These are phyloP conservation scores for Cladosporium sp. DNA, from an alignment of 2,329 filamentous ascomycete genomes.

Conservation along the genomic window DNA sequence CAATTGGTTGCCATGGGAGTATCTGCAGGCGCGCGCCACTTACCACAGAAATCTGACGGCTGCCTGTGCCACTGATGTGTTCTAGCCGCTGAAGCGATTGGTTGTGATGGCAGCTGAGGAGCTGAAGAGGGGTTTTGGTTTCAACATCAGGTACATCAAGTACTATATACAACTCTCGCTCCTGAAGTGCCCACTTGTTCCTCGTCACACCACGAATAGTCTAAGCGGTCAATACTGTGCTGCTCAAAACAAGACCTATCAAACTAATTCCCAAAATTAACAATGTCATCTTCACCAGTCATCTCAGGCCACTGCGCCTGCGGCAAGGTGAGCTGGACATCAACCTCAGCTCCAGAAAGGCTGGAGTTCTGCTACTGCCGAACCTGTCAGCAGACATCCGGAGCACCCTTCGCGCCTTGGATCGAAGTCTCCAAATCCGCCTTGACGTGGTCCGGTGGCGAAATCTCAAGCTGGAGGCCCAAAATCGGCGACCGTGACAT, in stretches of 20 bases:
- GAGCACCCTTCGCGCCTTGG: conserved; percentile 20
- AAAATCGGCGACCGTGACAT: conserved; percentile 7
- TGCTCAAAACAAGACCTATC: no score
- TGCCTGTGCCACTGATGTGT: background rate
- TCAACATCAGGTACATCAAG: background rate
- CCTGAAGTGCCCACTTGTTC: background rate
- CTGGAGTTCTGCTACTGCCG: conserved; percentile 23
- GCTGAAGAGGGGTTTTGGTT: background rate
- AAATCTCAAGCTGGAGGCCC: conserved; percentile 11
- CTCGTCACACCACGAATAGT: background rate
- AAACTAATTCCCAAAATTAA: background rate
- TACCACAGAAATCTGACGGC: background rate
- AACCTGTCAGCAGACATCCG: conserved; percentile 21
- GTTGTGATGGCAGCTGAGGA: background rate
- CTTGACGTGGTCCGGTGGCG: conserved; percentile 11
- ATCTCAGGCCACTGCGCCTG: conserved; percentile 16
- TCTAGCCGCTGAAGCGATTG: background rate
- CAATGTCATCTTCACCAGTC: background rate
- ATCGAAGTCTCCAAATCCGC: conserved; percentile 15
- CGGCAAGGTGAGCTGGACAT: conserved; percentile 14
- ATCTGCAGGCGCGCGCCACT: background rate
- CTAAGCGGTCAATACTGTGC: no score
- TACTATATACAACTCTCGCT: background rate
- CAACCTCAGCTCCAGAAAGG: conserved; percentile 9
- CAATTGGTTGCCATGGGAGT: background rate